These are phyloP conservation scores for Paratrypanosoma confusum DNA, from an alignment of 208 protist genomes.

Conservation along the genomic window DNA sequence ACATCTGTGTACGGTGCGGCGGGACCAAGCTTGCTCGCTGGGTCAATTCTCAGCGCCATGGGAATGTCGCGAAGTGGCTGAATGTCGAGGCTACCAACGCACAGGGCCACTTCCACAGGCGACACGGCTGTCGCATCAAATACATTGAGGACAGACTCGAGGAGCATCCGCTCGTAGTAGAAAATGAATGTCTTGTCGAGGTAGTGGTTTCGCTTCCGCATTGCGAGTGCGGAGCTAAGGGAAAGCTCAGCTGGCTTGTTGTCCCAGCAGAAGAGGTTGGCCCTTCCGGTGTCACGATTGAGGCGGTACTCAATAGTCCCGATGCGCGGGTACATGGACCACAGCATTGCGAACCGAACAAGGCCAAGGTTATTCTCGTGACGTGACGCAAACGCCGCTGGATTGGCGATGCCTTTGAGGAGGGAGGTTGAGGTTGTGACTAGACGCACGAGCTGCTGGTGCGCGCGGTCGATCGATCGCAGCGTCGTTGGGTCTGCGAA, in stretches of 20 bases:
- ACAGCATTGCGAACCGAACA: conserved; percentile 61
- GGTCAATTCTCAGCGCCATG: conserved; percentile 33
- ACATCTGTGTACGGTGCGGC: conserved; percentile 25
- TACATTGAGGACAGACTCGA: conserved; percentile 62
- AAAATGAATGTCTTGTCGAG: conserved; percentile 36
- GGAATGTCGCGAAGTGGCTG: conserved; percentile 38
- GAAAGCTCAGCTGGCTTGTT: conserved; percentile 51
- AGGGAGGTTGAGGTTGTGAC: conserved; percentile 51
- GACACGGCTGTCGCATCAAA: conserved; percentile 66
- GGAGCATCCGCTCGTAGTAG: conserved; percentile 72
- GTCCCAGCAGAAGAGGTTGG: conserved; percentile 74
- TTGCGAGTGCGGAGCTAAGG: conserved; percentile 35
- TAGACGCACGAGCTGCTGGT: conserved; percentile 59
- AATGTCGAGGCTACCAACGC: conserved; percentile 59
- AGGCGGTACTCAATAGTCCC: conserved; percentile 64
- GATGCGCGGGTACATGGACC: conserved; percentile 68
- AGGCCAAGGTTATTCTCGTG: conserved; percentile 60
- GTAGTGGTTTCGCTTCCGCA: conserved; percentile 33
- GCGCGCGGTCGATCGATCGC: conserved; percentile 69
- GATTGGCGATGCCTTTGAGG: conserved; percentile 27
- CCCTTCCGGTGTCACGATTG: conserved; percentile 24
- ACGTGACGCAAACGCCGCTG: conserved; percentile 32
- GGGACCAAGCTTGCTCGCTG: conserved; percentile 44
- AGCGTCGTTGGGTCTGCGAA: conserved; percentile 67
- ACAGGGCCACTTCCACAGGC: conserved; percentile 56